A percentile compares a stretch with the other conserved stretches of the same genome.
phyloP scores from a whole-genome alignment of 768 basidiomycete species.

The Agrocybe praecox region DNA sequence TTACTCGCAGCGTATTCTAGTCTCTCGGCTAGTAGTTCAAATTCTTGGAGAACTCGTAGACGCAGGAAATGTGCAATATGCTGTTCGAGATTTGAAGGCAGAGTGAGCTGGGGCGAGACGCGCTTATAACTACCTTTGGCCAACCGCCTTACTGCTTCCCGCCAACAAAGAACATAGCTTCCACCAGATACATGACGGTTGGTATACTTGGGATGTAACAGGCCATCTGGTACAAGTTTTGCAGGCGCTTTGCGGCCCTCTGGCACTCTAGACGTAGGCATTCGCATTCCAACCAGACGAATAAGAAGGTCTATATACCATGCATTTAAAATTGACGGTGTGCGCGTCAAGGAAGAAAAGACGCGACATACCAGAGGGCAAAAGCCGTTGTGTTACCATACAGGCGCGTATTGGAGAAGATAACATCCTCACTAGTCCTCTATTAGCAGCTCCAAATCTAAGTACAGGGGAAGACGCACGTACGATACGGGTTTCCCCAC shows the following conservation, averaged over 20 bases:
- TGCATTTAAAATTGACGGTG: neutral
- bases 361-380: slow-evolving; percentile 59
- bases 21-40: slow-evolving; percentile 56
- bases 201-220: slow-evolving; percentile 67
- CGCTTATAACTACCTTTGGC: slow-evolving; percentile 37
- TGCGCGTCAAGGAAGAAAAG: neutral
- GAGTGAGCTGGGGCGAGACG: slow-evolving; percentile 25
- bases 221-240: slow-evolving; percentile 51
- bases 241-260: slow-evolving; percentile 5
- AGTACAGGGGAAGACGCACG: slow-evolving; percentile 17
- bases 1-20: slow-evolving; percentile 31
- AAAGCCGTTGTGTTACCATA: slow-evolving; percentile 43
- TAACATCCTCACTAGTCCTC: slow-evolving; percentile 66
- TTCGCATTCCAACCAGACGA: slow-evolving; percentile 53
- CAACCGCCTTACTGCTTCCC: slow-evolving; percentile 42
- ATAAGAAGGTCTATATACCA: slow-evolving; percentile 60
- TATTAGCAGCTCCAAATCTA: neutral
- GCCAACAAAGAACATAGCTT: slow-evolving; percentile 67
- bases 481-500: slow-evolving; percentile 81
- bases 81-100: slow-evolving; percentile 47
- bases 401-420: slow-evolving; percentile 65
- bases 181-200: slow-evolving; percentile 40
- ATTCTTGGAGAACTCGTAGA: slow-evolving; percentile 74
- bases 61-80: slow-evolving; percentile 72
- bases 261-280: slow-evolving; percentile 28